Evolutionary conservation across 148 eudicot species (phyloP), one percentile per base, ranked within the genome.

Genomic region (Camellia lanceoleosa): DNA sequence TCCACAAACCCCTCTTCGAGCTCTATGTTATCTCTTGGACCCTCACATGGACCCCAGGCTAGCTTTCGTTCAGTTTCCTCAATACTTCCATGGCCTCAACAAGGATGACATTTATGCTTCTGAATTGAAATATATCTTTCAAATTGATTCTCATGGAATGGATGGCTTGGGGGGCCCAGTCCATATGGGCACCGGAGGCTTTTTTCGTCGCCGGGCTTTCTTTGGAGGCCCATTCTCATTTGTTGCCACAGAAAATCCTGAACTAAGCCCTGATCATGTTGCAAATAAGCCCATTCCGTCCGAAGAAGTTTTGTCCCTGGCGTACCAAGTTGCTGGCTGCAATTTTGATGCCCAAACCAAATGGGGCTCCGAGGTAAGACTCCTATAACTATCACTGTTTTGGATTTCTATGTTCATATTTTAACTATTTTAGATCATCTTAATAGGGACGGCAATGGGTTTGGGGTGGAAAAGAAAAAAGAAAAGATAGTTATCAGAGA

Each of bases 1-100:
- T 81, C 95, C 97, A 47, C 73, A 61, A 81, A 91, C 97, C 3
- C 68, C 89, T 30, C 89, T 69, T 23, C 84, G 91, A 18, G 87
- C 78, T 1, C 75, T 94, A 72, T 94, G 98, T 76, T 92, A 87
- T 80, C 83, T 94, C 65, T 44, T 11, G 1, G 92, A 90, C 52
- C 83, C 86, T 14, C 5, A 42, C 5, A 41, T 73, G 4, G 63
- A 9, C 14, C 86, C 92, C 70, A 82, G 69, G 2, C 74, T 87
- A 10, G 97, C 84, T 0, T 94, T 87, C 68, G 74, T 94, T 42
- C 95, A 92, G 42, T 94, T 92, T 44, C 98, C 98, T 19, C 95
- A 91, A 19, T 84, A 85, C 20, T 94, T 83, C 56, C 84, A 84
- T 72, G 93, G 89, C 49, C 81, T 92, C 5, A 89, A 89, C 86